Conservation (phyloP, 176 grass and related monocot genomes). For the Musa itinerans region DNA sequence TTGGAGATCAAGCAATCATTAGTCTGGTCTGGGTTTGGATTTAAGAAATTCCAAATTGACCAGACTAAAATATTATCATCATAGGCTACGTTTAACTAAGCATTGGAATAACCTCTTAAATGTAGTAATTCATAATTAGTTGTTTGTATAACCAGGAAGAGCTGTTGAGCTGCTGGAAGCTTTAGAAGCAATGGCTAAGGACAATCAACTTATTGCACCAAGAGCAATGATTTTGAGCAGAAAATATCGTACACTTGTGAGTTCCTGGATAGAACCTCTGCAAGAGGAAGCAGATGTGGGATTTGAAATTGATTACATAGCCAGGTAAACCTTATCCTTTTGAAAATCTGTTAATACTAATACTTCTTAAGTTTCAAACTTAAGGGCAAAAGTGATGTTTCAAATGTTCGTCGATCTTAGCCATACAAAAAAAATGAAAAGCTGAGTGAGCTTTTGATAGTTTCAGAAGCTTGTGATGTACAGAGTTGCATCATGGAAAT, state of each 20-base stretch:
- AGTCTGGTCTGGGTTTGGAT: background rate
- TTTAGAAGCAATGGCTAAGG: slow-evolving; percentile 76
- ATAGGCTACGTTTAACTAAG: background rate
- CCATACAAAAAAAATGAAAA: background rate
- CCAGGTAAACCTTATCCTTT: slow-evolving; percentile 43
- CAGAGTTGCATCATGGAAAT: background rate
- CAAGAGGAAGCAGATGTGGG: slow-evolving; percentile 99
- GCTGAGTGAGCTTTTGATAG: background rate
- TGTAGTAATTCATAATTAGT: slow-evolving; percentile 13
- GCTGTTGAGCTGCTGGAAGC: slow-evolving; percentile 85
- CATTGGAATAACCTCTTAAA: background rate
- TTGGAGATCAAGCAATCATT: background rate
- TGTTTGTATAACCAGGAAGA: slow-evolving; percentile 86
- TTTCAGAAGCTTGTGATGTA: background rate
- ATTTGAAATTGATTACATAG: slow-evolving; percentile 87
- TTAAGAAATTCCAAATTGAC: background rate
- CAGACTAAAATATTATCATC: background rate
- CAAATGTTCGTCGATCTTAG: background rate
- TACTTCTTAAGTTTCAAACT: background rate
- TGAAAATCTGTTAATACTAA: background rate
- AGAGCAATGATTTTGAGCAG: slow-evolving; percentile 92
- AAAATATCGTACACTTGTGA: slow-evolving; percentile 94
- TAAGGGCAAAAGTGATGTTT: background rate
- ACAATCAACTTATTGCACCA: slow-evolving; percentile 64
- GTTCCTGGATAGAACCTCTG: slow-evolving; percentile 97